Evolutionary conservation across 2,329 filamentous ascomycete genomes (phyloP).

Genomic region (Apiospora pterosperma): DNA sequence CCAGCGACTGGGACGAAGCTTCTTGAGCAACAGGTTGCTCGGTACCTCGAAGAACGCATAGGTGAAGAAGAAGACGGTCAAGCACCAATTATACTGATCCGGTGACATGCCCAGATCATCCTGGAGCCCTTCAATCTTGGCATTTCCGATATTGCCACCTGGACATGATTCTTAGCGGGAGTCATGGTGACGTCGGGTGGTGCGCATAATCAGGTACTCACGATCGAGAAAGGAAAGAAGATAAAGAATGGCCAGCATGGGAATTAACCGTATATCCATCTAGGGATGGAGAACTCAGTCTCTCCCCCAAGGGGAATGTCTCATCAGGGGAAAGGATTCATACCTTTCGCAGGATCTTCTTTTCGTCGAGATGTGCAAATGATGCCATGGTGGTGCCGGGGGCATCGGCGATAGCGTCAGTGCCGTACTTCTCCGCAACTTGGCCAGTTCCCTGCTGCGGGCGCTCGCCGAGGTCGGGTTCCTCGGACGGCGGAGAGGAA

Average conservation of each 20-base stretch:
- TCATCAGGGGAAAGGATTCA: background rate
- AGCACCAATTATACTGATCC: slow-evolving; percentile 24
- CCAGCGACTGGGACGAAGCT: slow-evolving; percentile 69
- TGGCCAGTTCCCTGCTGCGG: slow-evolving; percentile 4
- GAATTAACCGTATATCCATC: slow-evolving; percentile 52
- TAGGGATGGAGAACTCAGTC: slow-evolving; percentile 17
- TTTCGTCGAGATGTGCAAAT: slow-evolving; percentile 48
- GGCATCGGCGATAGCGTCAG: slow-evolving; percentile 18
- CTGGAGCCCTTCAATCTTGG: slow-evolving; percentile 58
- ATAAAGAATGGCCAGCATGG: slow-evolving; percentile 65
- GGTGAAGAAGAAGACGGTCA: slow-evolving; percentile 75
- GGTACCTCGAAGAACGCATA: slow-evolving; percentile 74
- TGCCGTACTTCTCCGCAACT: slow-evolving; percentile 12
- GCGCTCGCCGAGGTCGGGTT: slow-evolving; percentile 14
- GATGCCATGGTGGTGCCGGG: slow-evolving; percentile 21
- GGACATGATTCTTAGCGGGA: background rate
- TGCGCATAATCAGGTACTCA: slow-evolving; percentile 16
- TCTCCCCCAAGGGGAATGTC: background rate
- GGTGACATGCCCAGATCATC: slow-evolving; percentile 44
- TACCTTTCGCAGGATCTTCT: slow-evolving; percentile 55
- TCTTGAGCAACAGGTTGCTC: slow-evolving; percentile 77
- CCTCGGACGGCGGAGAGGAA: slow-evolving; percentile 9
- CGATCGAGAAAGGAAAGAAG: slow-evolving; percentile 67
- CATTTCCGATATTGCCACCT: slow-evolving; percentile 63
- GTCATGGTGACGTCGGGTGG: background rate